phyloP scores from a whole-genome alignment of 1,139 yeast species.

The Suhomyces wounanorum region DNA sequence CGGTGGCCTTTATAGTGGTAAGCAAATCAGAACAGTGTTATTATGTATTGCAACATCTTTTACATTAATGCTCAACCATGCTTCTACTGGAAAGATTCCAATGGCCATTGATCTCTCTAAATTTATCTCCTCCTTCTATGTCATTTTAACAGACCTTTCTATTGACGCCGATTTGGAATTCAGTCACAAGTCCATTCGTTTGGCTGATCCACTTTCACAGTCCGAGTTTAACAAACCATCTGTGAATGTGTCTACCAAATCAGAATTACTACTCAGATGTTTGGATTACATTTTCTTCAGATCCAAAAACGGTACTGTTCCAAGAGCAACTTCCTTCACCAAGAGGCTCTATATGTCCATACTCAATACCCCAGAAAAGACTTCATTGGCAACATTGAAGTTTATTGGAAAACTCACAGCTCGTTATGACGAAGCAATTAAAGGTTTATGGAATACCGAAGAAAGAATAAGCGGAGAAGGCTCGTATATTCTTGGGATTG shows the following conservation, averaged over 20 bases:
- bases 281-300: conserved; percentile 81
- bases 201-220: conserved; percentile 70
- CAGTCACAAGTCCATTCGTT: conserved; percentile 74
- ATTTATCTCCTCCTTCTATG: conserved; percentile 73
- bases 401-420: conserved; percentile 75
- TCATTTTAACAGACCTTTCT: conserved; percentile 64
- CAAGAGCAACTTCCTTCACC: conserved; percentile 79
- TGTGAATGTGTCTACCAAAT: conserved; percentile 85
- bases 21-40: conserved; percentile 66
- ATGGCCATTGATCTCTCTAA: conserved; percentile 66
- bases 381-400: conserved; percentile 74
- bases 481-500: conserved; percentile 70
- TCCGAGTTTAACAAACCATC: conserved; percentile 51
- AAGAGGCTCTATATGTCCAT: conserved; percentile 70
- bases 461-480: conserved; percentile 71
- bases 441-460: conserved; percentile 81
- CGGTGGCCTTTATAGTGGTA: conserved; percentile 36
- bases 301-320: conserved; percentile 68
- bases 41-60: conserved; percentile 90
- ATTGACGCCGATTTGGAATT: conserved; percentile 84
- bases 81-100: conserved; percentile 55
- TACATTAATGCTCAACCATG: conserved; percentile 73
- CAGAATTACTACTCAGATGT: conserved; percentile 76
- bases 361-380: conserved; percentile 84
- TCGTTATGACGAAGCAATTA: conserved; percentile 64